phyloP scores from a whole-genome alignment of 2,329 filamentous ascomycete species.

The Fusarium illudens region DNA sequence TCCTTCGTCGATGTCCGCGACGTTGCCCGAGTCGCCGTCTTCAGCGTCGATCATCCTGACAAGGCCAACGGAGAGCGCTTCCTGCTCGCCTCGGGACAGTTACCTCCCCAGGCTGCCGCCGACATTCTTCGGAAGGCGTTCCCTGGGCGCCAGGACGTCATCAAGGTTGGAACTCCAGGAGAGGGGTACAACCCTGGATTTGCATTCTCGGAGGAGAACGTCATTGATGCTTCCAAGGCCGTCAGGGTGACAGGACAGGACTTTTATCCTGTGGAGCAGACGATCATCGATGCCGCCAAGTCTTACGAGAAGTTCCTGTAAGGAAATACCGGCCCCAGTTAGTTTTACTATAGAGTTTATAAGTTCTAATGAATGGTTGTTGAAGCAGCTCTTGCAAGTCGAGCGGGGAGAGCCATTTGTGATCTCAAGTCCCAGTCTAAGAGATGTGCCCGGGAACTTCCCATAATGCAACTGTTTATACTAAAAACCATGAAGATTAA shows the following conservation, averaged over 20 bases:
- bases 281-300: slow-evolving; percentile 36
- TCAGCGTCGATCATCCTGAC: slow-evolving; percentile 30
- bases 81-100: slow-evolving; percentile 26
- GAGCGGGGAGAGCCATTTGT: neutral
- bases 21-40: slow-evolving; percentile 34
- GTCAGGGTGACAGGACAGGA: slow-evolving; percentile 28
- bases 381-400: neutral
- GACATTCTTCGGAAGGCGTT: slow-evolving; percentile 38
- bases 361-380: neutral
- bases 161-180: slow-evolving; percentile 33
- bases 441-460: no score
- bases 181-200: slow-evolving; percentile 31
- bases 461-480: no score
- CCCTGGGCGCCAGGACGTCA: slow-evolving; percentile 28
- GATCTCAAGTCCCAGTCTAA: neutral
- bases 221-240: slow-evolving; percentile 33
- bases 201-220: slow-evolving; percentile 7
- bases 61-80: slow-evolving; percentile 35
- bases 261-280: slow-evolving; percentile 29
- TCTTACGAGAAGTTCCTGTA: slow-evolving; percentile 34
- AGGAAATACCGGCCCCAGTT: neutral
- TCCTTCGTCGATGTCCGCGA: slow-evolving; percentile 38
- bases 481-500: neutral
- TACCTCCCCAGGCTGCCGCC: slow-evolving; percentile 35
- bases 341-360: neutral